phyloP scores from a whole-genome alignment of 176 grass and related monocot species.

The Elaeis guineensis region DNA sequence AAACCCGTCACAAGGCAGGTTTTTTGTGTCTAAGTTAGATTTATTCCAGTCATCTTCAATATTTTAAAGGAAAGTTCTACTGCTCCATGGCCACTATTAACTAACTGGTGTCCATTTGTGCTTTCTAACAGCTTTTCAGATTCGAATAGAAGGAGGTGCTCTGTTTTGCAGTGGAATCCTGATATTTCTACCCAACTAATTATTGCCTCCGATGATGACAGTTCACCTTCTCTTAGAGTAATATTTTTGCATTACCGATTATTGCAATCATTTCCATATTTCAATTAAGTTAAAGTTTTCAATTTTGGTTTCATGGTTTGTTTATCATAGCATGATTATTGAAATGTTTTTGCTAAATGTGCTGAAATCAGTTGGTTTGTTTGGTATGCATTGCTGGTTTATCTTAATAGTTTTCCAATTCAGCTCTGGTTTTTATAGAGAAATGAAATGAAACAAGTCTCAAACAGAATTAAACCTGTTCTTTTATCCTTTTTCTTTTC shows the following conservation, averaged over 20 bases:
- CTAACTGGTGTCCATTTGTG: not conserved
- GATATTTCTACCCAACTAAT: constrained; percentile 91
- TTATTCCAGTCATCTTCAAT: constrained; percentile 6
- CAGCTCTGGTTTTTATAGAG: too few species aligned
- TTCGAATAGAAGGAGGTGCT: constrained; percentile 76
- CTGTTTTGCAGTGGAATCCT: constrained; percentile 97
- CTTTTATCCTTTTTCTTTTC: not conserved
- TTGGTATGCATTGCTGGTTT: too few species aligned
- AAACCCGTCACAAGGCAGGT: constrained; percentile 83
- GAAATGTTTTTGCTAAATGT: too few species aligned
- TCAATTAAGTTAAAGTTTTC: too few species aligned
- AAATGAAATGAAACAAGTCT: too few species aligned
- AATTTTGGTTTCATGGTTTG: too few species aligned
- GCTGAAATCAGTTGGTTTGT: too few species aligned
- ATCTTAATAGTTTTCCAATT: too few species aligned
- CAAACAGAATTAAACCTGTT: not conserved
- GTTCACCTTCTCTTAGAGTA: constrained; percentile 87
- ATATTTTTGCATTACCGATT: constrained; percentile 9
- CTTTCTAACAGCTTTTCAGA: constrained; percentile 75
- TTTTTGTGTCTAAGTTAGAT: constrained; percentile 1
- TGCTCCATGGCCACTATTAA: too few species aligned
- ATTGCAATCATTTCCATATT: not conserved
- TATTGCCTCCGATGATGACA: constrained; percentile 94
- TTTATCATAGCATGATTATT: too few species aligned
- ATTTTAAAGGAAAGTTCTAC: not conserved